A percentile compares a stretch with the other conserved stretches of the same genome.
Evolutionary conservation across 208 protist species (phyloP).

Genomic region (Leishmania amazonensis): DNA sequence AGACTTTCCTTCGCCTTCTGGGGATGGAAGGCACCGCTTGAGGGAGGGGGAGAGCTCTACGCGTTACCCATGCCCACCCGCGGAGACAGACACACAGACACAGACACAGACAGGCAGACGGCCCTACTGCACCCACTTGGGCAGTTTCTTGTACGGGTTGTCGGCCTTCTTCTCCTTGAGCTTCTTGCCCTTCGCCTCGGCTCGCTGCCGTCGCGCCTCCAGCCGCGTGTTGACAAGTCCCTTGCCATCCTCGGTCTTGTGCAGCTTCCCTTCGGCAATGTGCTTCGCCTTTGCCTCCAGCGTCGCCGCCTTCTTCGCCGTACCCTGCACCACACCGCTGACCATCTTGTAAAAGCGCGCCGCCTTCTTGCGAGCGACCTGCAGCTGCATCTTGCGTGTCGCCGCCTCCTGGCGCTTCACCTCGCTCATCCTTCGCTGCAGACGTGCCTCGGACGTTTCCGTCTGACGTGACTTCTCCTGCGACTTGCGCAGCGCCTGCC

Average conservation of each 20-base stretch:
- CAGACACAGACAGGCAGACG: neutral
- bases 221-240: constrained; percentile 61
- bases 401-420: constrained; percentile 73
- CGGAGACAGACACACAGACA: neutral
- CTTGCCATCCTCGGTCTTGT: constrained; percentile 54
- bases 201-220: constrained; percentile 49
- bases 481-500: constrained; percentile 55
- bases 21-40: neutral
- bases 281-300: constrained; percentile 84
- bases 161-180: constrained; percentile 62
- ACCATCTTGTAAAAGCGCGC: constrained; percentile 92
- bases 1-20: neutral
- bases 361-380: constrained; percentile 91
- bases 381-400: constrained; percentile 89
- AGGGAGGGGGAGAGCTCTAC: too few relatives aligned
- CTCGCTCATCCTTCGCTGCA: constrained; percentile 72
- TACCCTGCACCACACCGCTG: constrained; percentile 73
- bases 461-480: constrained; percentile 42
- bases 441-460: constrained; percentile 53
- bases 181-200: constrained; percentile 51
- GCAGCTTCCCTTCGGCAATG: constrained; percentile 64
- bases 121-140: constrained; percentile 84
- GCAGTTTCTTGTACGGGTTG: constrained; percentile 88
- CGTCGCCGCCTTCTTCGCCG: constrained; percentile 54
- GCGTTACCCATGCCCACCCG: too few relatives aligned